Evolutionary conservation across 768 basidiomycete species (phyloP), one percentile per base, ranked within the genome.

Genomic region (Lactifluus piperatus): DNA sequence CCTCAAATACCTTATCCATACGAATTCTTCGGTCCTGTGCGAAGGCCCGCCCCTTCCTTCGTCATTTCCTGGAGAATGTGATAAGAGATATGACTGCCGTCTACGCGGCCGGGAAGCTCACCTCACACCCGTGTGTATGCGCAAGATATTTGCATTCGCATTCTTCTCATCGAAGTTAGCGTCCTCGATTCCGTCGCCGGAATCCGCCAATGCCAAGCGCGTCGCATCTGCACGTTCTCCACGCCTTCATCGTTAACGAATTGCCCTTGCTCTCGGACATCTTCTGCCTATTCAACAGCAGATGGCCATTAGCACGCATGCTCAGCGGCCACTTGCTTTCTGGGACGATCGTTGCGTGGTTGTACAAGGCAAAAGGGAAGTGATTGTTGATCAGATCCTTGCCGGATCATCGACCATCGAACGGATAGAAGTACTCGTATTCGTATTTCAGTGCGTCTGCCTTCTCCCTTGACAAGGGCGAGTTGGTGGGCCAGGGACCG

Each of bases 301-400:
- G n/a, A n/a, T n/a, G n/a, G n/a, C n/a, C n/a, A n/a, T n/a, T n/a
- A n/a, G n/a, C n/a, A n/a, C n/a, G n/a, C n/a, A n/a, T n/a, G n/a
- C n/a, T n/a, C n/a, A n/a, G n/a, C n/a, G n/a, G n/a, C n/a, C n/a
- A n/a, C n/a, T n/a, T n/a, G n/a, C n/a, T n/a, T n/a, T n/a, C n/a
- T n/a, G 80, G 74, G 81, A 98, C 97, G 45, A 98, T 72, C 5
- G 97, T 94, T n/a, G 88, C 85, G 72, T 99, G 97, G 69, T 86
- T 88, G 77, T 99, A 99, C 63, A 97, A 73, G 53, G 84, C 84
- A 76, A 99, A 97, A 0, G 95, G 93, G 68, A 99, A 69, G 72
- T 98, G 88, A 72, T 99, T 99, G 39, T 88, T 89, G 60, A 99
- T 87, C 61, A 99, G 79, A 68, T 99, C 97, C 72, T 98, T 98